Evolutionary conservation across 805 yeast species (phyloP).

Genomic region (Candida odintsovae): DNA sequence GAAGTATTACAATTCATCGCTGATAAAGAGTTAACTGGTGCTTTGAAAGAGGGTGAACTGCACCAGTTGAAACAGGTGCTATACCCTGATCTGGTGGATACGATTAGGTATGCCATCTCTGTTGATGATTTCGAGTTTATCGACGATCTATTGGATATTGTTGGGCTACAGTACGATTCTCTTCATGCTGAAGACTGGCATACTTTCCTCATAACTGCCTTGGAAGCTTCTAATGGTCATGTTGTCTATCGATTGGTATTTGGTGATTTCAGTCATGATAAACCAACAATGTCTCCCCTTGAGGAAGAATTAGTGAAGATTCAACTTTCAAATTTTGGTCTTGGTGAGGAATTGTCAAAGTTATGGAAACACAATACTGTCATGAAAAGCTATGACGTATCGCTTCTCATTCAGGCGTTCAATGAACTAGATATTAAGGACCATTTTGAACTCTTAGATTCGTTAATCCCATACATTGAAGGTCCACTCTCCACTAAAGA

Average conservation of each 20-base stretch:
- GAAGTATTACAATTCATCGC: background rate
- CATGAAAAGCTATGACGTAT: background rate
- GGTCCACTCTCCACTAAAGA: conserved; percentile 3
- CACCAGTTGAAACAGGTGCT: background rate
- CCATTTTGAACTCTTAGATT: background rate
- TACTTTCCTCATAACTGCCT: conserved; percentile 2
- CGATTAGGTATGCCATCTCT: conserved; percentile 6
- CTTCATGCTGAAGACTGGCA: conserved; percentile 10
- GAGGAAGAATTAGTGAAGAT: background rate
- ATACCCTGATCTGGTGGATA: conserved; percentile 7
- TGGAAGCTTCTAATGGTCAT: background rate
- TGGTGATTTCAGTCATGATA: background rate
- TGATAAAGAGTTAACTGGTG: background rate
- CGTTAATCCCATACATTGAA: background rate
- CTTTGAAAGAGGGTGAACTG: background rate
- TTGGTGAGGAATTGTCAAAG: background rate
- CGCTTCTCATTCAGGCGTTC: conserved; percentile 1
- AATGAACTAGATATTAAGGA: conserved; percentile 1
- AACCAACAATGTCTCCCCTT: background rate
- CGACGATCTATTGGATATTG: conserved; percentile 1
- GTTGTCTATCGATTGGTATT: background rate
- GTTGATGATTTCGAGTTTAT: conserved; percentile 2
- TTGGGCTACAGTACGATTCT: background rate
- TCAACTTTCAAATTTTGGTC: background rate
- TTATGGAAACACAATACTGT: background rate